Conservation (phyloP, 768 basidiomycete genomes). For the Rhodosporidiobolus sp. region DNA sequence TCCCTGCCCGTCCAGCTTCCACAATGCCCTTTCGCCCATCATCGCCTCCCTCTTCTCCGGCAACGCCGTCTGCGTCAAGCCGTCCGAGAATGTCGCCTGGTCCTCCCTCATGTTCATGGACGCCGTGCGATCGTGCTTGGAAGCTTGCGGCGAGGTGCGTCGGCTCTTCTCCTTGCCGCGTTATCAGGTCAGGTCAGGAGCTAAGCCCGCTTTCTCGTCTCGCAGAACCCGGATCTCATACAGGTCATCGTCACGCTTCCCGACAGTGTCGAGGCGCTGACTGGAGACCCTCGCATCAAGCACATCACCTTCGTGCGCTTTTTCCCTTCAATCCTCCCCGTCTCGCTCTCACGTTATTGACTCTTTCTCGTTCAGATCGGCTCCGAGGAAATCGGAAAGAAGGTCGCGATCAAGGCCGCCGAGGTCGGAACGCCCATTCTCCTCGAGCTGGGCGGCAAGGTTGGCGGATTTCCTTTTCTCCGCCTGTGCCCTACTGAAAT, state of each 20-base stretch:
- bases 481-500: neutral
- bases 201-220: neutral
- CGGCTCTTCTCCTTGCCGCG: too few species aligned
- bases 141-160: slow-evolving; percentile 57
- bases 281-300: slow-evolving; percentile 69
- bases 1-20: slow-evolving; percentile 61
- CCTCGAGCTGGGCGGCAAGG: slow-evolving; percentile 70
- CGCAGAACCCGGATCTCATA: slow-evolving; percentile 31
- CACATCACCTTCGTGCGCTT: slow-evolving; percentile 95
- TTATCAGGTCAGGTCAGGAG: too few species aligned
- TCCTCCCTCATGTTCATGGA: slow-evolving; percentile 70
- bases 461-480: neutral
- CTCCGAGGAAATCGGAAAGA: slow-evolving; percentile 45
- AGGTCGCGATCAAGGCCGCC: slow-evolving; percentile 81
- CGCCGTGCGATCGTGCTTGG: slow-evolving; percentile 71
- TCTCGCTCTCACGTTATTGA: neutral
- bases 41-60: slow-evolving; percentile 86
- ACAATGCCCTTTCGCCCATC: slow-evolving; percentile 92
- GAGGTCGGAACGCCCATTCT: slow-evolving; percentile 85
- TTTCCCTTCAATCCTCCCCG: slow-evolving; percentile 49
- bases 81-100: slow-evolving; percentile 90
- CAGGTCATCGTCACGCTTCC: slow-evolving; percentile 84
- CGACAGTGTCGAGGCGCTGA: slow-evolving; percentile 76
- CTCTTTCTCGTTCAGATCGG: slow-evolving; percentile 30
- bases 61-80: slow-evolving; percentile 84